These are phyloP conservation scores for Pleurotus tuoliensis DNA, from an alignment of 768 basidiomycete genomes.

Conservation along the genomic window DNA sequence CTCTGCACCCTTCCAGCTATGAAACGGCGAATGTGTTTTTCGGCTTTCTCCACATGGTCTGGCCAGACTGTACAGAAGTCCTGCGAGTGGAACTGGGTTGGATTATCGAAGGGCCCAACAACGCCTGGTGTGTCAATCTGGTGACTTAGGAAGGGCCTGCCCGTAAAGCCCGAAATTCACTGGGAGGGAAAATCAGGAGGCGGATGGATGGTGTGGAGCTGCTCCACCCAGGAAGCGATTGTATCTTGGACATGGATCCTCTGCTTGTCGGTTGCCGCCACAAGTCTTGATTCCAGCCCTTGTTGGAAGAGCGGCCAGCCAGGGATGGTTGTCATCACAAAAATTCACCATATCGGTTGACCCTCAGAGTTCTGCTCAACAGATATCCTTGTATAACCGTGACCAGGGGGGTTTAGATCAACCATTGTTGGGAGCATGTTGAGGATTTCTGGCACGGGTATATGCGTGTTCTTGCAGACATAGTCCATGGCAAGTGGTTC, in stretches of 20 bases:
- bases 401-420: background rate
- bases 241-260: background rate
- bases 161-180: background rate
- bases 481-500: background rate
- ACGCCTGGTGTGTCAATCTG: background rate
- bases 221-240: background rate
- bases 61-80: background rate
- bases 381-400: background rate
- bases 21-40: constrained; percentile 2
- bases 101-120: background rate
- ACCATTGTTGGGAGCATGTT: too few relatives aligned
- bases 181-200: background rate
- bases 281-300: background rate
- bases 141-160: background rate
- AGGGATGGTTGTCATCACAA: background rate
- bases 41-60: background rate
- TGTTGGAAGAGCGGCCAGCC: background rate
- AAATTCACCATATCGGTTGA: background rate
- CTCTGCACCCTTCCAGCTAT: constrained; percentile 4
- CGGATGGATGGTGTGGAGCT: background rate
- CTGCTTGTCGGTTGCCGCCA: background rate
- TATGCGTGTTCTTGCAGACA: background rate
- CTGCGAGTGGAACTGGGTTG: background rate
- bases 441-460: background rate
- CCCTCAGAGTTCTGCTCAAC: background rate